Conservation (phyloP, 495 filamentous ascomycete species). For the Penicillium mononematosum region DNA sequence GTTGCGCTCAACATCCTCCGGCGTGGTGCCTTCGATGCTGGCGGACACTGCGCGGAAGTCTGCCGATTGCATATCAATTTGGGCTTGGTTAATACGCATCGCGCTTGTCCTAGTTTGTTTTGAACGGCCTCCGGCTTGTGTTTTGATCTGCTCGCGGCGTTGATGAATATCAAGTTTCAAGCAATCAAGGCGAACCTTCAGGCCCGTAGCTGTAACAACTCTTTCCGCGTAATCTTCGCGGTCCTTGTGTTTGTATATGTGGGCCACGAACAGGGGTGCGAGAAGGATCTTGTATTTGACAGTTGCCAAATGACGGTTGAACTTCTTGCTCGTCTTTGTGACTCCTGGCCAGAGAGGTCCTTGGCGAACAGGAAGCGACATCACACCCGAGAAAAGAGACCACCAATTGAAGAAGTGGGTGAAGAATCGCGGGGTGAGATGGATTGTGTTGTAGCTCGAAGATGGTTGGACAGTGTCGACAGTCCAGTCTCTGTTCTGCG, state of each 20-base stretch:
- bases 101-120: constrained; percentile 76
- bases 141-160: constrained; percentile 85
- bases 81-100: constrained; percentile 92
- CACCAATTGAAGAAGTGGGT: constrained; percentile 99
- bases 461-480: constrained; percentile 69
- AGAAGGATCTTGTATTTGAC: constrained; percentile 95
- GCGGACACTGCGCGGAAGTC: constrained; percentile 94
- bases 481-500: constrained; percentile 71
- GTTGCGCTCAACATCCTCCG: constrained; percentile 66
- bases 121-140: constrained; percentile 67
- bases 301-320: constrained; percentile 91
- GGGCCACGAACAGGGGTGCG: constrained; percentile 89
- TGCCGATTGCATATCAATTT: constrained; percentile 87
- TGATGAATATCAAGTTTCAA: constrained; percentile 97
- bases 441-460: constrained; percentile 89
- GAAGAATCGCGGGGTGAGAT: constrained; percentile 91
- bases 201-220: constrained; percentile 82
- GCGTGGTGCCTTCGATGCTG: constrained; percentile 73
- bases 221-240: constrained; percentile 79
- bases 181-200: constrained; percentile 91
- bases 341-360: constrained; percentile 84
- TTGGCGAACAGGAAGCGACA: constrained; percentile 93
- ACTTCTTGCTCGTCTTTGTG: constrained; percentile 97
- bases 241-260: constrained; percentile 98
- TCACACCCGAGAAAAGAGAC: constrained; percentile 90